Evolutionary conservation across 169 alveolate genomes (phyloP).

Genomic region (Plasmodium coatneyi): DNA sequence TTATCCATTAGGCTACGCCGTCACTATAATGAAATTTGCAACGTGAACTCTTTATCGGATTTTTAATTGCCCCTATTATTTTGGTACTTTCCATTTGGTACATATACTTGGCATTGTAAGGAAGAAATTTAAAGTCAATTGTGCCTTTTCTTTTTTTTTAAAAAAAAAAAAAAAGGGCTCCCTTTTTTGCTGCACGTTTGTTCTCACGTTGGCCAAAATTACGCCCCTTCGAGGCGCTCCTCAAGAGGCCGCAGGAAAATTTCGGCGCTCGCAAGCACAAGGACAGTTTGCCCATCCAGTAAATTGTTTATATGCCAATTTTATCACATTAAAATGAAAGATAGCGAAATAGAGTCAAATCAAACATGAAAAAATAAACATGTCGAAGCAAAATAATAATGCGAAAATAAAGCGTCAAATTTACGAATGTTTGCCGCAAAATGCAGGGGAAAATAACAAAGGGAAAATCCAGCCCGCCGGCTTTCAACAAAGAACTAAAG

Average conservation of each 20-base stretch:
- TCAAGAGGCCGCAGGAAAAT: not conserved
- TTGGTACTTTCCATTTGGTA: not conserved
- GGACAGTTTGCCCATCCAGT: not conserved
- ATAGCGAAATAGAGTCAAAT: not conserved
- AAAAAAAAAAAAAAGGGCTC: not conserved
- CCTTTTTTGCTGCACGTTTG: not conserved
- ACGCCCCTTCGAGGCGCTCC: not conserved
- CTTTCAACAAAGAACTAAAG: not conserved
- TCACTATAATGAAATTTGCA: slow-evolving; percentile 58
- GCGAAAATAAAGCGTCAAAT: not conserved
- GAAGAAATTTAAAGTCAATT: not conserved
- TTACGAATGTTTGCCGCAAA: not conserved
- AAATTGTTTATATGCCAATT: not conserved
- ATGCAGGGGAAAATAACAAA: not conserved
- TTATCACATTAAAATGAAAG: not conserved
- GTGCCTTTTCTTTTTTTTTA: not conserved
- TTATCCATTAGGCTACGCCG: slow-evolving; percentile 98
- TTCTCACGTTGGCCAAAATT: not conserved
- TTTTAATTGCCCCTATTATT: not conserved
- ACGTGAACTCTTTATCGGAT: not conserved
- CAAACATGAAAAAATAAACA: not conserved
- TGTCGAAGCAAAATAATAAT: not conserved
- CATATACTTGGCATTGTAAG: not conserved
- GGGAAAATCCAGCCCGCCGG: not conserved
- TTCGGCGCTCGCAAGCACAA: not conserved